Evolutionary conservation across 2,329 filamentous ascomycete species (phyloP).

Genomic region (Claviceps pazoutovae): DNA sequence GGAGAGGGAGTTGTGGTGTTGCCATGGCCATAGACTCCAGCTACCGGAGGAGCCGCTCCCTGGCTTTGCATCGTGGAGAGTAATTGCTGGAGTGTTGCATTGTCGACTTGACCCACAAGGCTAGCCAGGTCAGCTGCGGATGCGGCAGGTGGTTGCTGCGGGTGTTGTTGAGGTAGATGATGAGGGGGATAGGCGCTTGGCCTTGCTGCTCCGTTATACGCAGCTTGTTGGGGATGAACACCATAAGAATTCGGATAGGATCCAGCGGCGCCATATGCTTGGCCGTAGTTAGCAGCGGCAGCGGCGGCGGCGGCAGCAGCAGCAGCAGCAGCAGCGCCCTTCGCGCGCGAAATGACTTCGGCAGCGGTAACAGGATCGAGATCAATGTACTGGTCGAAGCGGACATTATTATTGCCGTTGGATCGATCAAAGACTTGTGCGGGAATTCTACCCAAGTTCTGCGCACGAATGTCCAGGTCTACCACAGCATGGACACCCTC

Average conservation of each 20-base stretch:
- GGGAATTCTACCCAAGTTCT: conserved; percentile 59
- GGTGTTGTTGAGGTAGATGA: conserved; percentile 4
- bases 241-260: conserved; percentile 20
- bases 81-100: conserved; percentile 55
- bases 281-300: conserved; percentile 15
- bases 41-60: background rate
- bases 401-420: conserved; percentile 57
- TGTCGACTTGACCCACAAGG: conserved; percentile 54
- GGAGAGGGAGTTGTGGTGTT: conserved; percentile 11
- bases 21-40: conserved; percentile 3
- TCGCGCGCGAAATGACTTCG: conserved; percentile 64
- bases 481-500: conserved; percentile 82
- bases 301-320: conserved; percentile 11
- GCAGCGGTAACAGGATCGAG: conserved; percentile 66
- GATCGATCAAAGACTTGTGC: conserved; percentile 78
- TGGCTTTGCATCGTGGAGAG: conserved; percentile 40
- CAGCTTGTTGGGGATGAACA: conserved; percentile 13
- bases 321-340: conserved; percentile 25
- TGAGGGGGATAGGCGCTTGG: conserved; percentile 17
- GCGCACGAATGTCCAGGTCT: conserved; percentile 56
- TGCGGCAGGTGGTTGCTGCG: conserved; percentile 22
- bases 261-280: conserved; percentile 15
- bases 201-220: conserved; percentile 14
- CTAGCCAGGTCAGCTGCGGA: conserved; percentile 41
- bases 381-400: conserved; percentile 77